Evolutionary conservation across 192 early-diverging fungal genomes (phyloP), one percentile per base, ranked within the genome.

Genomic region (Coemansia reversa): DNA sequence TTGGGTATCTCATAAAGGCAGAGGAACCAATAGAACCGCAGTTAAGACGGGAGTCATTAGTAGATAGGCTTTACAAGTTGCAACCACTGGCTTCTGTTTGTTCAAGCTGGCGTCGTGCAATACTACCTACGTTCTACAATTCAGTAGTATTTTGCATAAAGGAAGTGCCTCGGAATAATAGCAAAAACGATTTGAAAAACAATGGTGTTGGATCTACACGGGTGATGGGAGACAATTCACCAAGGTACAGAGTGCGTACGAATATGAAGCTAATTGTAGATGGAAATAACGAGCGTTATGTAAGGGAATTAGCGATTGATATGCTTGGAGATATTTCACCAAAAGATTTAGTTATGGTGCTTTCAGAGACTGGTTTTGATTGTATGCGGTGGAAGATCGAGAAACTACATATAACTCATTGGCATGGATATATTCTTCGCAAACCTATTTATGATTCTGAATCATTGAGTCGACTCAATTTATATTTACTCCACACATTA

Each of bases 11-110:
- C 3, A 27, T 65, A 6, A 11, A 59, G 12, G 30, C 50, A 7
- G 60, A 62, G 51, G 23, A 11, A n/a, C 51, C 48, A 5, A 18
- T 18, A 5, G 51, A 63, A 23, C 51, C 51, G 29, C 47, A 25
- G 22, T 11, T 24, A 19, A 16, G 22, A 27, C 47, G 56, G 35
- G 58, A 60, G n/a, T 61, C 63, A 30, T 42, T 57, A 27, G 48
- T 61, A 19, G 58, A 61, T 35, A 24, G 35, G 5, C 59, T 78
- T 20, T 50, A 35, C 18, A 27, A 51, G 48, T 27, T 72, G n/a
- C 75, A 78, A 30, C 75, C 75, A 12, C 55, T 78, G 57, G 33
- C 75, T 1, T 69, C 66, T 5, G 66, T 78, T 4, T 78, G 70
- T 19, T 63, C 39, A 23, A 59, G 51, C 25, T 78, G 75, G 75